A percentile compares a stretch with the other conserved stretches of the same genome.
phyloP scores from a whole-genome alignment of 176 grass and related monocot genomes.

The Avena eriantha region DNA sequence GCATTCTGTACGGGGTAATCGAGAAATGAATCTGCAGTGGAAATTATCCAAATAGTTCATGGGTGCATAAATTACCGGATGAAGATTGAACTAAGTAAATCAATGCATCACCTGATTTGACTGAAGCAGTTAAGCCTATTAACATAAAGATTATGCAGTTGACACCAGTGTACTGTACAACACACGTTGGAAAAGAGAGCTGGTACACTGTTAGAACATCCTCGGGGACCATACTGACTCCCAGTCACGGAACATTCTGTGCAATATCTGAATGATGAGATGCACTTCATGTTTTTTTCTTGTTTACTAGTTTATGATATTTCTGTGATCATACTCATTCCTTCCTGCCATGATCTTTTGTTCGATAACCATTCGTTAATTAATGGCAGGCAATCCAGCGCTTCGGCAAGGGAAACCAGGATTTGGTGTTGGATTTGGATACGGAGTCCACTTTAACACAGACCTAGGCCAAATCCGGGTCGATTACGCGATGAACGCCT shows the following conservation, averaged over 20 bases:
- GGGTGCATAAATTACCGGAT: neutral
- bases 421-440: constrained; percentile 84
- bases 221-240: neutral
- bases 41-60: neutral
- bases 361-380: constrained; percentile 14
- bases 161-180: neutral
- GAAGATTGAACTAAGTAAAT: neutral
- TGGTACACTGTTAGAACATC: neutral
- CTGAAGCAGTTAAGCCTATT: neutral
- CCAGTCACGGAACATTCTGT: neutral
- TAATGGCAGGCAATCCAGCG: constrained; percentile 79
- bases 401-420: constrained; percentile 89
- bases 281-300: neutral
- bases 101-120: neutral
- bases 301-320: neutral
- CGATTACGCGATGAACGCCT: constrained; percentile 87
- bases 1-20: neutral
- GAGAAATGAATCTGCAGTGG: neutral
- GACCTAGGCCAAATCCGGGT: constrained; percentile 77
- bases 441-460: constrained; percentile 82
- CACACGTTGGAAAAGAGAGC: neutral
- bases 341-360: neutral
- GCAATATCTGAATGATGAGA: neutral
- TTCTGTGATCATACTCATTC: neutral
- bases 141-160: neutral